These are phyloP conservation scores for Auriculariales sp. DNA, from an alignment of 768 basidiomycete genomes.

Conservation along the genomic window DNA sequence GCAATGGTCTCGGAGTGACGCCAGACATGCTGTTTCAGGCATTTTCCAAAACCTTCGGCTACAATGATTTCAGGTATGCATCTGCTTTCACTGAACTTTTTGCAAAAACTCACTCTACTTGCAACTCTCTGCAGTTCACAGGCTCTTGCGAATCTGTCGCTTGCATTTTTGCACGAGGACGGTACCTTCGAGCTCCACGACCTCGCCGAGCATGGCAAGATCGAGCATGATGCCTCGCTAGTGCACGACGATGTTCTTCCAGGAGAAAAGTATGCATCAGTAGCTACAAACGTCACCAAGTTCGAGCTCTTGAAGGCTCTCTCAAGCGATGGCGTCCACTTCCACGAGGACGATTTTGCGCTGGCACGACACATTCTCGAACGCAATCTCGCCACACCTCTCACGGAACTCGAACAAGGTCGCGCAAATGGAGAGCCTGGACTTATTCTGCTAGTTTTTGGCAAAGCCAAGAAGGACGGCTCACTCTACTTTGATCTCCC, in stretches of 20 bases:
- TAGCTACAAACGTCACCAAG: neutral
- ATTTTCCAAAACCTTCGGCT: neutral
- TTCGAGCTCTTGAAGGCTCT: neutral
- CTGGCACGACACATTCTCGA: neutral
- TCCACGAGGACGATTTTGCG: neutral
- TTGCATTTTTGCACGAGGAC: neutral
- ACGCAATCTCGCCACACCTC: neutral
- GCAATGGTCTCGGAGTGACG: neutral
- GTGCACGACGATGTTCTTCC: conserved; percentile 12
- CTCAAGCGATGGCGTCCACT: neutral
- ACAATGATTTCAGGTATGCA: neutral
- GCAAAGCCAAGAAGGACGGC: no score
- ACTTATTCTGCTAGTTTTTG: neutral
- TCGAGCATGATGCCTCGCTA: conserved; percentile 17
- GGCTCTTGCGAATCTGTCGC: neutral
- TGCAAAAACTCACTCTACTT: no score
- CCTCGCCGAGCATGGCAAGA: conserved; percentile 13
- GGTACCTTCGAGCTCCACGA: conserved; percentile 8
- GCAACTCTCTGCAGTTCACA: neutral
- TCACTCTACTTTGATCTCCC: no score
- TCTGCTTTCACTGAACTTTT: neutral
- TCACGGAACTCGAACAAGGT: neutral
- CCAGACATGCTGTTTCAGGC: neutral
- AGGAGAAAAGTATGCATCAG: conserved; percentile 12
- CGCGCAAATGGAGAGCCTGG: neutral